These are phyloP conservation scores for Beauveria asiatica DNA, from an alignment of 2,329 filamentous ascomycete species.

Conservation along the genomic window DNA sequence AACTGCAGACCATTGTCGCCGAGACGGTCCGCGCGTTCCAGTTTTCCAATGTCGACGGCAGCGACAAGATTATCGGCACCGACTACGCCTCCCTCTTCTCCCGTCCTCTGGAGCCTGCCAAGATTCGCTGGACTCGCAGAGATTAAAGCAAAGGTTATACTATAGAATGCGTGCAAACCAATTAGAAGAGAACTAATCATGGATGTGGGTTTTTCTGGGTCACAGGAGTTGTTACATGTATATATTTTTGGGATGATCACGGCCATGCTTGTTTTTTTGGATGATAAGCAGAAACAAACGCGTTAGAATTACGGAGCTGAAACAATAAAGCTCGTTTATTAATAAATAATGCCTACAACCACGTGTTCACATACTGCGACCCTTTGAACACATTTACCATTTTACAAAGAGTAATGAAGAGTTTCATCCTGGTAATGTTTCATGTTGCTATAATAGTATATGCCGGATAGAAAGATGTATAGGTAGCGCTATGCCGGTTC, in stretches of 20 bases:
- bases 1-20: constrained; percentile 77
- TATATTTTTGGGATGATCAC: not conserved
- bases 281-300: not conserved
- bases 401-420: not conserved
- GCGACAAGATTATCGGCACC: constrained; percentile 57
- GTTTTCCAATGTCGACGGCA: constrained; percentile 67
- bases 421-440: not conserved
- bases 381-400: not conserved
- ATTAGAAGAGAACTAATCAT: not conserved
- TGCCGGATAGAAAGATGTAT: not conserved
- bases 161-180: not conserved
- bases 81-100: constrained; percentile 67
- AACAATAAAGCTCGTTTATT: not conserved
- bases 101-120: constrained; percentile 60
- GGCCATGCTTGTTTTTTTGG: not conserved
- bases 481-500: not conserved
- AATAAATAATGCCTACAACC: not conserved
- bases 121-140: constrained; percentile 68
- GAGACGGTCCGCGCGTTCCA: constrained; percentile 72
- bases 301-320: not conserved
- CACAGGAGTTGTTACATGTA: not conserved
- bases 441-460: constrained; percentile 1
- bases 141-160: constrained; percentile 24
- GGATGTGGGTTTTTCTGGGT: not conserved
- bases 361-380: not conserved